Evolutionary conservation across 2,329 filamentous ascomycete genomes (phyloP).

Genomic region (Niveomyces coronatus): DNA sequence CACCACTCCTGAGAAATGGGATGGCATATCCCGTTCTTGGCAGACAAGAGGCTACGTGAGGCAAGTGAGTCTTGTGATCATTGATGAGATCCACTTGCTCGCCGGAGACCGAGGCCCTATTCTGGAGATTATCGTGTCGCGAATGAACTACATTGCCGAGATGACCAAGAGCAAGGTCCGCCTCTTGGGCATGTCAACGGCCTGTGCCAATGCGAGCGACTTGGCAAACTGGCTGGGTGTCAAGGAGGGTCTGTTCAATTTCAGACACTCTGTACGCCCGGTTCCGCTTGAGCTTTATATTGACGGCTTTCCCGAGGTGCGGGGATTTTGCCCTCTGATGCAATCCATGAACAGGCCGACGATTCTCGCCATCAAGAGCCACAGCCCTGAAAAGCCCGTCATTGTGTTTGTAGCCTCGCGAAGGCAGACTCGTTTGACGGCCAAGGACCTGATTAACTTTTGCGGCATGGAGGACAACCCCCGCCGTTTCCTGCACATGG

Average conservation of each 20-base stretch:
- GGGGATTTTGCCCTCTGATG: constrained; percentile 95
- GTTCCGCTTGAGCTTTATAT: constrained; percentile 95
- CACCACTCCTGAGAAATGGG: constrained; percentile 99
- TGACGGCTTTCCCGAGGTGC: constrained; percentile 89
- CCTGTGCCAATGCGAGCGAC: constrained; percentile 90
- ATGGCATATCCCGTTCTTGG: constrained; percentile 98
- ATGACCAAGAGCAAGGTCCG: constrained; percentile 84
- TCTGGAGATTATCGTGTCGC: constrained; percentile 87
- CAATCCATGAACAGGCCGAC: constrained; percentile 98
- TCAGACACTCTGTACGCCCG: constrained; percentile 90
- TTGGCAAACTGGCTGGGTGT: constrained; percentile 95
- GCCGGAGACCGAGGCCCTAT: constrained; percentile 95
- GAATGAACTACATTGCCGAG: constrained; percentile 98
- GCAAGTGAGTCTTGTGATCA: constrained; percentile 91
- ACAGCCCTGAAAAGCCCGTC: constrained; percentile 92
- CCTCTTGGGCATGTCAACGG: constrained; percentile 96
- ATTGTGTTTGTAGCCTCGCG: constrained; percentile 97
- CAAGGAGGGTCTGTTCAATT: constrained; percentile 93
- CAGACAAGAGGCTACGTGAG: constrained; percentile 94
- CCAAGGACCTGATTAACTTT: constrained; percentile 91
- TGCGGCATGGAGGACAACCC: constrained; percentile 99
- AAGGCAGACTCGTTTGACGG: constrained; percentile 86
- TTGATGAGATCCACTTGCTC: constrained; percentile 96
- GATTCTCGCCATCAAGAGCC: constrained; percentile 90
- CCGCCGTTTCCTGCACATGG: constrained; percentile 84